These are phyloP conservation scores for Dioszegia crocea DNA, from an alignment of 768 basidiomycete species.

Conservation along the genomic window DNA sequence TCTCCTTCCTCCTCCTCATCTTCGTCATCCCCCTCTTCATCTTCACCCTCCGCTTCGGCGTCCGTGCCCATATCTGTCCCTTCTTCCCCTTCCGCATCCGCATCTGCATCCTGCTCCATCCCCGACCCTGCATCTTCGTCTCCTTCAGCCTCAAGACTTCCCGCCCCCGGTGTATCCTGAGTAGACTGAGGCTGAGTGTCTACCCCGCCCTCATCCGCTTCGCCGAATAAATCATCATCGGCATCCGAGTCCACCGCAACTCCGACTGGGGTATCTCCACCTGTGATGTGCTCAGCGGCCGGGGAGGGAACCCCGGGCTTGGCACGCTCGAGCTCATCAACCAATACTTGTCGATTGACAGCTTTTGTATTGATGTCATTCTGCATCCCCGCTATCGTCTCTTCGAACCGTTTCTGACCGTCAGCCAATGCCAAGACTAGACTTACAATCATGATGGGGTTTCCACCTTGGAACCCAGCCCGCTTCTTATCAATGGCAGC, in stretches of 20 bases:
- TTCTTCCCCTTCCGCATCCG: background rate
- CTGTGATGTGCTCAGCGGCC: background rate
- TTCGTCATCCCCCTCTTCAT: conserved; percentile 13
- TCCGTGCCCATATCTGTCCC: too few relatives aligned
- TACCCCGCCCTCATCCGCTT: conserved; percentile 5
- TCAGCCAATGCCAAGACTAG: background rate
- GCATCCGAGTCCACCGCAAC: conserved; percentile 5
- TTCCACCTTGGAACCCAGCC: conserved; percentile 37
- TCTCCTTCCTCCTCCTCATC: conserved; percentile 16
- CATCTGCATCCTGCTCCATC: conserved; percentile 2
- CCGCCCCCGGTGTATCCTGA: background rate
- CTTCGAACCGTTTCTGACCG: conserved; percentile 43
- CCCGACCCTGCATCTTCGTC: background rate
- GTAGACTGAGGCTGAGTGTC: background rate
- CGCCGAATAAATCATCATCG: conserved; percentile 21
- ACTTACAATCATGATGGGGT: conserved; percentile 41
- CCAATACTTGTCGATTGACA: conserved; percentile 26
- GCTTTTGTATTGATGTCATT: conserved; percentile 37
- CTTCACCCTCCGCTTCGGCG: conserved; percentile 9
- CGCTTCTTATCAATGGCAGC: conserved; percentile 39
- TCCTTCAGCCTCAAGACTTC: background rate
- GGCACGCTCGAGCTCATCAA: conserved; percentile 30
- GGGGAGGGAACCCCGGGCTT: conserved; percentile 12
- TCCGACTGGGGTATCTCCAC: background rate
- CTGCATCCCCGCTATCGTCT: conserved; percentile 35